Evolutionary conservation across 108 stramenopile species (phyloP).

Genomic region (Skeletonema costatum): DNA sequence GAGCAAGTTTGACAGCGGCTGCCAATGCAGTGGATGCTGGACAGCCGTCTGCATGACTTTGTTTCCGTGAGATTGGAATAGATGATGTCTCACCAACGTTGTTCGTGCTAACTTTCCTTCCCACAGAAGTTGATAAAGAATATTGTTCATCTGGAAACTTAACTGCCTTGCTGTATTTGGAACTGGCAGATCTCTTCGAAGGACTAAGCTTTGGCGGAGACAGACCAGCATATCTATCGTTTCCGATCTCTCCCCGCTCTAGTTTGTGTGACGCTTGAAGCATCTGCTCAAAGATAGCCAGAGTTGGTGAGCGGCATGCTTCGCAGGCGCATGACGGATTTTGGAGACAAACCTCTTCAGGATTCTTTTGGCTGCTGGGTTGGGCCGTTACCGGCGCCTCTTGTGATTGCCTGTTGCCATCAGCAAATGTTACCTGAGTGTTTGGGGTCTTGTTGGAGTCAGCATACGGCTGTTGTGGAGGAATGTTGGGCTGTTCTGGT

Average conservation of each 20-base stretch:
- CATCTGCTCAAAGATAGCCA: constrained; percentile 55
- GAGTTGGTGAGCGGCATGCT: constrained; percentile 35
- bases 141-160: background rate
- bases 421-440: constrained; percentile 37
- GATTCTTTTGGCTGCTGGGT: background rate
- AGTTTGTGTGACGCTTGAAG: constrained; percentile 41
- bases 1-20: background rate
- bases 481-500: background rate
- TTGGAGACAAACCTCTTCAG: background rate
- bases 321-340: constrained; percentile 22
- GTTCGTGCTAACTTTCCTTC: background rate
- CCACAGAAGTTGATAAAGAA: background rate
- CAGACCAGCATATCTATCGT: constrained; percentile 25
- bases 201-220: constrained; percentile 39
- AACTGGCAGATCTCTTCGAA: background rate
- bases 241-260: constrained; percentile 13
- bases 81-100: background rate
- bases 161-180: background rate
- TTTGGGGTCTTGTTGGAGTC: constrained; percentile 24
- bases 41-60: background rate
- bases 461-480: background rate
- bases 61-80: background rate
- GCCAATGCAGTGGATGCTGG: background rate
- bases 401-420: background rate
- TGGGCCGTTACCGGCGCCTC: background rate